phyloP scores from a whole-genome alignment of 2,329 filamentous ascomycete genomes.

The Blastomyces percursus region DNA sequence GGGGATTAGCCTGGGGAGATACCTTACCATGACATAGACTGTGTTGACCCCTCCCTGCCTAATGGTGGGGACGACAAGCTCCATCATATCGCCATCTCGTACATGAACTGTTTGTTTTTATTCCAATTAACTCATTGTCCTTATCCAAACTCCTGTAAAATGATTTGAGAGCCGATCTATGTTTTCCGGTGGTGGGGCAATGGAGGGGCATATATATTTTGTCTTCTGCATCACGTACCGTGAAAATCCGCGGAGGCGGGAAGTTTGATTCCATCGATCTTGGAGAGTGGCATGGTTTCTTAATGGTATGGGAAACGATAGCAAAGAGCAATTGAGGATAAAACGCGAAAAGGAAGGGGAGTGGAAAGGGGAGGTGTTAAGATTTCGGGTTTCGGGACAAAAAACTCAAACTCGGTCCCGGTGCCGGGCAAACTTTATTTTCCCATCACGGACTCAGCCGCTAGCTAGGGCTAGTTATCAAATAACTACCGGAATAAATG shows the following conservation, averaged over 20 bases:
- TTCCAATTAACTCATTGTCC: background rate
- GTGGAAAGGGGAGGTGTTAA: background rate
- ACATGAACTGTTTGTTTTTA: conserved; percentile 45
- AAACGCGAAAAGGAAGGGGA: background rate
- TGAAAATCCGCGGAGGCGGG: conserved; percentile 58
- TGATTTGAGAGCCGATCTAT: background rate
- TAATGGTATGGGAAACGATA: background rate
- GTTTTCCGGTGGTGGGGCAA: conserved; percentile 11
- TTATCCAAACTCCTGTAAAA: background rate
- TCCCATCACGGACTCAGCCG: too few relatives aligned
- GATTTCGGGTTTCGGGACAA: background rate
- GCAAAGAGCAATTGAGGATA: background rate
- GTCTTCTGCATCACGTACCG: conserved; percentile 21
- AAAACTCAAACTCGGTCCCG: too few relatives aligned
- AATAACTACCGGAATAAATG: background rate
- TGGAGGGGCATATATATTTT: conserved; percentile 6
- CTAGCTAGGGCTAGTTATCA: too few relatives aligned
- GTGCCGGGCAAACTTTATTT: background rate
- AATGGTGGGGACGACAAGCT: conserved; percentile 44
- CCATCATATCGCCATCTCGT: conserved; percentile 54
- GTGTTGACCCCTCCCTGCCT: conserved; percentile 55
- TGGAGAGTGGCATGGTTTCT: conserved; percentile 24
- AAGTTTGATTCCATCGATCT: conserved; percentile 38
- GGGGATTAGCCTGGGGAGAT: background rate
- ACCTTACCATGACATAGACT: conserved; percentile 43